A percentile compares a stretch with the other conserved stretches of the same genome.
These are phyloP conservation scores for Lyophyllum shimeji DNA, from an alignment of 768 basidiomycete species.

Conservation along the genomic window DNA sequence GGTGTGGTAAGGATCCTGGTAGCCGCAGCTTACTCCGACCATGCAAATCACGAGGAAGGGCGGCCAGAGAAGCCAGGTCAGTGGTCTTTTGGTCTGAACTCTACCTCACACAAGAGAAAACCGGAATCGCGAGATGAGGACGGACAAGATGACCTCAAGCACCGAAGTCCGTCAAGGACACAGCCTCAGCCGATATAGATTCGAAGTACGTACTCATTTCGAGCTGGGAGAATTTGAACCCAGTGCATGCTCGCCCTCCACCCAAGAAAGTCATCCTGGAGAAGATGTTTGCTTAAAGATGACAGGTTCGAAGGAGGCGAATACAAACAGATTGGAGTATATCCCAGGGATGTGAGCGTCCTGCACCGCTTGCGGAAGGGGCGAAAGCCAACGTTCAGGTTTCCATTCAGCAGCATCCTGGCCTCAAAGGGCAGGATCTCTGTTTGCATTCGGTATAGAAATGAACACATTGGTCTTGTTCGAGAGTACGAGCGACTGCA, in stretches of 20 bases:
- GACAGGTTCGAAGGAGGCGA: background rate
- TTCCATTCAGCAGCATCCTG: conserved; percentile 38
- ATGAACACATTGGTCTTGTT: conserved; percentile 31
- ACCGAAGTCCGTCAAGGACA: too few relatives aligned
- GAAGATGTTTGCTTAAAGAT: background rate
- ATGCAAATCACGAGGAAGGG: too few relatives aligned
- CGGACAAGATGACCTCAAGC: conserved; percentile 27
- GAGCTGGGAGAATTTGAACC: conserved; percentile 54
- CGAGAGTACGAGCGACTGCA: conserved; percentile 28
- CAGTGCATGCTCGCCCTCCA: conserved; percentile 46
- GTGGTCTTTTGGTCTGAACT: too few relatives aligned
- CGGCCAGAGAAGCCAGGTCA: too few relatives aligned
- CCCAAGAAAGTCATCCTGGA: conserved; percentile 44
- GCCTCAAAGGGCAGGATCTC: conserved; percentile 39
- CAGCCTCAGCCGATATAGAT: background rate
- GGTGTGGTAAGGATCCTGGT: too few relatives aligned
- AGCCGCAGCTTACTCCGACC: too few relatives aligned
- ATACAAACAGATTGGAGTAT: conserved; percentile 23
- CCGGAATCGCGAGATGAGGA: conserved; percentile 26
- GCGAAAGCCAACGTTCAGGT: conserved; percentile 40
- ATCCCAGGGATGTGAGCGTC: conserved; percentile 22
- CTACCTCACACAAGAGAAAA: too few relatives aligned
- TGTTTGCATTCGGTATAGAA: conserved; percentile 34
- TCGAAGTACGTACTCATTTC: conserved; percentile 42
- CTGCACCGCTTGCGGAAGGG: conserved; percentile 24